Percentiles rank a stretch among this genome's conserved stretches.
These are phyloP conservation scores for Cenococcum geophilum DNA, from an alignment of 495 filamentous ascomycete genomes.

Conservation along the genomic window DNA sequence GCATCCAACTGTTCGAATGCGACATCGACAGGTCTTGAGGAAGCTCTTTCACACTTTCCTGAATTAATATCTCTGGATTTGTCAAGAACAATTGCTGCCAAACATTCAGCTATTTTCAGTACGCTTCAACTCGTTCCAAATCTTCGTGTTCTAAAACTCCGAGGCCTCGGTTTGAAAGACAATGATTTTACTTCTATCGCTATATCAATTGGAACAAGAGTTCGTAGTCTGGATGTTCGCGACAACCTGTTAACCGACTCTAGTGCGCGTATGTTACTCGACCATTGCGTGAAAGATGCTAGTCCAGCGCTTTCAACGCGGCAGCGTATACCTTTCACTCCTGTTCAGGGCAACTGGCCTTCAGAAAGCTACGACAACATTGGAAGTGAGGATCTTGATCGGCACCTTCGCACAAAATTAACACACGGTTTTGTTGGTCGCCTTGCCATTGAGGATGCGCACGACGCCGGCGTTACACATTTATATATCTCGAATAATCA, in stretches of 20 bases:
- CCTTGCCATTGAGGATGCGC: constrained; percentile 49
- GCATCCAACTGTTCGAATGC: constrained; percentile 54
- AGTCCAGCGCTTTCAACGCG: background rate
- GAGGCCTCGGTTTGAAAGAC: constrained; percentile 52
- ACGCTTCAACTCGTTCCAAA: constrained; percentile 40
- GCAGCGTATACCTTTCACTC: background rate
- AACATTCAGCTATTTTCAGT: constrained; percentile 47
- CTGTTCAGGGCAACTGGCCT: constrained; percentile 27
- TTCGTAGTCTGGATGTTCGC: constrained; percentile 55
- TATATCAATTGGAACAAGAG: constrained; percentile 46
- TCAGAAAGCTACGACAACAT: constrained; percentile 32
- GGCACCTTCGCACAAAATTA: constrained; percentile 45
- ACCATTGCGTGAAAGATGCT: constrained; percentile 43
- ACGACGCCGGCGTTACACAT: constrained; percentile 53
- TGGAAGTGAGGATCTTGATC: constrained; percentile 44
- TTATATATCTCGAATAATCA: constrained; percentile 47
- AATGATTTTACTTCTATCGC: constrained; percentile 50
- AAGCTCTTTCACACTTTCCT: constrained; percentile 50
- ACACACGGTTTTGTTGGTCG: constrained; percentile 47
- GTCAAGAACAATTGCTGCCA: constrained; percentile 52
- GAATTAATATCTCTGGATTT: constrained; percentile 55
- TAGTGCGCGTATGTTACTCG: constrained; percentile 48
- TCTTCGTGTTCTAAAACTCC: constrained; percentile 55
- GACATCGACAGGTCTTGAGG: constrained; percentile 49
- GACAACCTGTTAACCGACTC: constrained; percentile 55